Evolutionary conservation across 805 yeast species (phyloP).

Genomic region (Candida insectorum): DNA sequence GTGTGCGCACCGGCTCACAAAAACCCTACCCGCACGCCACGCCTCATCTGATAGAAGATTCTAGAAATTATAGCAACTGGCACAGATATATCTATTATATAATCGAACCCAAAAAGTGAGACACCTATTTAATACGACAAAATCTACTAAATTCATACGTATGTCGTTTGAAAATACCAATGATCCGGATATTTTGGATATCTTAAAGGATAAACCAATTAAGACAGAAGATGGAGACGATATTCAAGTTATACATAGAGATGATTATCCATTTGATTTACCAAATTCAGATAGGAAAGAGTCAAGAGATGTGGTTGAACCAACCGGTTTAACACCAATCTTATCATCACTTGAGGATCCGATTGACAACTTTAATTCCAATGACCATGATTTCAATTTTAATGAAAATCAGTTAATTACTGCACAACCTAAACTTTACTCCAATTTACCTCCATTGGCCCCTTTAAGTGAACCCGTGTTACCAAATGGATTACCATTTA

Average conservation of each 20-base stretch:
- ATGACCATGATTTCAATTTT: conserved; percentile 1
- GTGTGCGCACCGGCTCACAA: background rate
- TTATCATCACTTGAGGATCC: conserved; percentile 8
- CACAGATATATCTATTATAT: no score
- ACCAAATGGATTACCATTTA: conserved; percentile 12
- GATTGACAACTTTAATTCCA: conserved; percentile 1
- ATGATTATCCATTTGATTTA: conserved; percentile 9
- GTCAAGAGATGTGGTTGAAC: conserved; percentile 1
- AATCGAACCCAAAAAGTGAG: no score
- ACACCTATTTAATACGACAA: no score
- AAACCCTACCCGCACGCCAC: background rate
- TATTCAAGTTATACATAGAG: conserved; percentile 14
- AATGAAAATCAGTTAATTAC: conserved; percentile 9
- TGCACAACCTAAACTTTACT: conserved; percentile 10
- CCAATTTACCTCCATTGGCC: conserved; percentile 22
- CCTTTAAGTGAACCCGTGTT: conserved; percentile 29
- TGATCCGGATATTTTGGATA: conserved; percentile 6
- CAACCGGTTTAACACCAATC: conserved; percentile 11
- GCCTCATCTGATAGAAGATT: conserved; percentile 1
- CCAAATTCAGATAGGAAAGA: background rate
- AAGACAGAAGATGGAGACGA: conserved; percentile 9
- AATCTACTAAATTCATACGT: background rate
- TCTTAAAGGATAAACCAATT: no score
- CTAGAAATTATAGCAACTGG: conserved; percentile 2
- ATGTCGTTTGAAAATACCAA: conserved; percentile 6